Evolutionary conservation across 306 rosid genomes (phyloP).

Genomic region (Lathyrus oleraceus): DNA sequence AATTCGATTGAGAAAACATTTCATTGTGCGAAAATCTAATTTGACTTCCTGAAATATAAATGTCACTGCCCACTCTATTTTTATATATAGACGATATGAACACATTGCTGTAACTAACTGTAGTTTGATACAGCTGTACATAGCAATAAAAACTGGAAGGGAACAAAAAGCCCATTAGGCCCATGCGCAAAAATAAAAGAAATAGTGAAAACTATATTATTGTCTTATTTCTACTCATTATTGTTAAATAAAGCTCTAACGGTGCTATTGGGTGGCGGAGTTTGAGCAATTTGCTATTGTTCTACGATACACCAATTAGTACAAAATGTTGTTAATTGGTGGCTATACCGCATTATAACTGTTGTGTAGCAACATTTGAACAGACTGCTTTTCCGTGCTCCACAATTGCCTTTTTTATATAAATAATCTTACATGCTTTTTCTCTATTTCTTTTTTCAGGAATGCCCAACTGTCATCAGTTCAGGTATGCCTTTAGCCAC

Average conservation of each 20-base stretch:
- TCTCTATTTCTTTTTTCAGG: slow-evolving; percentile 50
- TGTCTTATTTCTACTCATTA: neutral
- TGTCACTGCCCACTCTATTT: neutral
- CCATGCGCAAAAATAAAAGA: neutral
- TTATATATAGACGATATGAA: neutral
- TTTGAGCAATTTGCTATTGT: neutral
- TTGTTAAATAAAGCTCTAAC: neutral
- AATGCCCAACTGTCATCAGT: slow-evolving; percentile 46
- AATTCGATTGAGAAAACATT: neutral
- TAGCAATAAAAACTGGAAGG: neutral
- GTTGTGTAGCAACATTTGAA: neutral
- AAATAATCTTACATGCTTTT: slow-evolving; percentile 13
- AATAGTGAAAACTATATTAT: neutral
- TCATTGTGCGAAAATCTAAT: neutral
- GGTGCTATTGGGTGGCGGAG: neutral
- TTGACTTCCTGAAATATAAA: neutral
- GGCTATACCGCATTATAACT: neutral
- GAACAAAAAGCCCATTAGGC: neutral
- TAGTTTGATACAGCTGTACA: neutral
- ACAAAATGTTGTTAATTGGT: neutral
- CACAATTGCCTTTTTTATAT: neutral
- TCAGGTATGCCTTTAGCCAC: slow-evolving; percentile 53
- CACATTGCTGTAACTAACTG: neutral
- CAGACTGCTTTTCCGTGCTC: neutral
- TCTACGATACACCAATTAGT: neutral